Evolutionary conservation across 805 yeast genomes (phyloP), one percentile per base, ranked within the genome.

Genomic region (Hanseniaspora pseudoguilliermondii): DNA sequence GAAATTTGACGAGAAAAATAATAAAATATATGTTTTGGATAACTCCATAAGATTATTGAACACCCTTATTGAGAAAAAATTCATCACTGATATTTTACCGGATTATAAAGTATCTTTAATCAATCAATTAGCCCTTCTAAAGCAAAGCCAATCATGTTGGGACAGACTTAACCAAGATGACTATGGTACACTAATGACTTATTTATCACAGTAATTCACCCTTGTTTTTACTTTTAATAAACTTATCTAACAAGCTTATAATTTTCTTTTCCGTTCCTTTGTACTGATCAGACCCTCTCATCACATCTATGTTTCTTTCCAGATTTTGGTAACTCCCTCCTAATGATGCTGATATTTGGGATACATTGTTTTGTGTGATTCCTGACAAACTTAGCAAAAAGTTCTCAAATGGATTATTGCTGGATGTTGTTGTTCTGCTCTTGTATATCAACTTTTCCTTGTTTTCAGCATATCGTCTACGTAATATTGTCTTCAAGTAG

Each of bases 161-260:
- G 49, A 52, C 3, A 52, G 55, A 52, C 40, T 52, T 5, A 52
- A 52, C 39, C 55, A 52, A 43, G 49, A 52, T 20, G 55, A 52
- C 40, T 46, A 29, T 25, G 9, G 20, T 21, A 25, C 5, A n/a
- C 11, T 46, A 18, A 20, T 44, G 7, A n/a, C 47, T 10, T 35
- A 39, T 39, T 36, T 42, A 41, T 43, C 46, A 51, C 18, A 51
- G 21, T 27, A 52, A n/a, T 9, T 52, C 55, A 36, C 36, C 55
- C 29, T 23, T 34, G 9, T 42, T 11, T 36, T 44, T 21, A 34
- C 49, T 44, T 25, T 36, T 35, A 16, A 44, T 16, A 20, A 52
- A 52, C 20, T 35, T 44, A 29, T 44, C n/a, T 38, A 52, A 16
- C 34, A 52, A 27, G 3, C 13, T 25, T 1, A 44, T 15, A 5